Base-by-base conservation (phyloP, 495 filamentous ascomycete species). In the Daldinia childiae region DNA sequence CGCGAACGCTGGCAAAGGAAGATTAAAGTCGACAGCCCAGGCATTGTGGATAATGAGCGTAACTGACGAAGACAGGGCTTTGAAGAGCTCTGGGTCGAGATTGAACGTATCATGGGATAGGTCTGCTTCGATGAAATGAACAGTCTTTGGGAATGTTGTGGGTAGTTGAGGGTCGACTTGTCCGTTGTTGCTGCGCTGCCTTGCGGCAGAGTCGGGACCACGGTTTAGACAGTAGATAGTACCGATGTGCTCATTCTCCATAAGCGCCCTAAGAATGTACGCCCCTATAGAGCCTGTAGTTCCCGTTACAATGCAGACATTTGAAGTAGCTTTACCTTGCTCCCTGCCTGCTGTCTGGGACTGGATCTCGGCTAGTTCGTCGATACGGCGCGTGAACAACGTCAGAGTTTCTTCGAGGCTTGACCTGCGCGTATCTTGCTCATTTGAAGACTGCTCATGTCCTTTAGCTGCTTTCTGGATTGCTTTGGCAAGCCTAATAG, bases 1-100 rank as follows among this genome's bases (percentile, higher is more conserved):
- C 29, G 84, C 78, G 57, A 89, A 90, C 1, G 84, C 82, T 14
- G 78, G 72, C 38, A 89, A 74, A 0, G 82, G 69, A 21, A 81
- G 77, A 66, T 89, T 88, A 80, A 90, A 90, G 75, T 90, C 82
- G 30, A 90, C 87, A 0, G 81, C 81, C 89, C 88, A 91, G 54
- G 86, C 85, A 71, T 86, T 87, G 80, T 90, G 84, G 57, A 86
- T 80, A 3, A 87, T 78, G 27, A 79, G 73, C 19, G 59, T 79
- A 48, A 32, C 78, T 0, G 64, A 65, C 0, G 38, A 3, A 4
- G 72, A 43, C 11, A 86, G 64, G 1, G 61, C 14, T 2, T 69
- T 43, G 69, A 82, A 84, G 1, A 62, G 71, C 2, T 36, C 51
- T 0, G 50, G 29, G 4, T 57, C 38, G 1, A 89, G 75, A 1